These are phyloP conservation scores for Starmerella etchellsii DNA, from an alignment of 805 yeast genomes.

Conservation along the genomic window DNA sequence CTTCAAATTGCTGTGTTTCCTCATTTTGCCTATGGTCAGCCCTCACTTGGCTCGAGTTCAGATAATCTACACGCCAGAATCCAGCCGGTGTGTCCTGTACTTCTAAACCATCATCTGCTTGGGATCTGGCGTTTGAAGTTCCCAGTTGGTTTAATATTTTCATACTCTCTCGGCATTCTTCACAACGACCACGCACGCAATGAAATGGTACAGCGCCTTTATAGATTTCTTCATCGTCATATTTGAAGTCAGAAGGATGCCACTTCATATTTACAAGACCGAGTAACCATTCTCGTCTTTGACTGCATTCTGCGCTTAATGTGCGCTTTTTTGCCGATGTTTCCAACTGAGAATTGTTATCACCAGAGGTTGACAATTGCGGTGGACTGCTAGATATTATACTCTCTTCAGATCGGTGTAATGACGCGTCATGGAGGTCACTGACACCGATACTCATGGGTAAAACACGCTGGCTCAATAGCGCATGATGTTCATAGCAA, in stretches of 20 bases:
- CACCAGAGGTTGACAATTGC: neutral
- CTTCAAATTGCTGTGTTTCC: constrained; percentile 2
- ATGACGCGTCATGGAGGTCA: neutral
- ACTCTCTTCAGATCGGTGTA: neutral
- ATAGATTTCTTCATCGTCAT: neutral
- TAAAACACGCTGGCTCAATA: constrained; percentile 6
- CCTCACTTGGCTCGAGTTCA: constrained; percentile 5
- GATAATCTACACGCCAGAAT: constrained; percentile 15
- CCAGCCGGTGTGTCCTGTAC: constrained; percentile 16
- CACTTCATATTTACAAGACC: neutral
- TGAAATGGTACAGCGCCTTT: neutral
- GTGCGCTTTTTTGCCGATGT: too few relatives aligned
- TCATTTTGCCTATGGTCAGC: constrained; percentile 1
- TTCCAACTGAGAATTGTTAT: neutral
- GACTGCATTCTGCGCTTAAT: too few relatives aligned
- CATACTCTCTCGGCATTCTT: neutral
- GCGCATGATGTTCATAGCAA: neutral
- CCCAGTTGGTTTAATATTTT: neutral
- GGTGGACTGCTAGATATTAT: neutral
- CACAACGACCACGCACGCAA: neutral
- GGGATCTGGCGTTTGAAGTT: neutral
- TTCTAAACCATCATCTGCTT: neutral
- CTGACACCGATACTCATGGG: constrained; percentile 9
- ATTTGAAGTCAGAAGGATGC: constrained; percentile 3
- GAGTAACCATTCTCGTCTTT: neutral